These are phyloP conservation scores for Neurospora sp. DNA, from an alignment of 495 filamentous ascomycete genomes.

Conservation along the genomic window DNA sequence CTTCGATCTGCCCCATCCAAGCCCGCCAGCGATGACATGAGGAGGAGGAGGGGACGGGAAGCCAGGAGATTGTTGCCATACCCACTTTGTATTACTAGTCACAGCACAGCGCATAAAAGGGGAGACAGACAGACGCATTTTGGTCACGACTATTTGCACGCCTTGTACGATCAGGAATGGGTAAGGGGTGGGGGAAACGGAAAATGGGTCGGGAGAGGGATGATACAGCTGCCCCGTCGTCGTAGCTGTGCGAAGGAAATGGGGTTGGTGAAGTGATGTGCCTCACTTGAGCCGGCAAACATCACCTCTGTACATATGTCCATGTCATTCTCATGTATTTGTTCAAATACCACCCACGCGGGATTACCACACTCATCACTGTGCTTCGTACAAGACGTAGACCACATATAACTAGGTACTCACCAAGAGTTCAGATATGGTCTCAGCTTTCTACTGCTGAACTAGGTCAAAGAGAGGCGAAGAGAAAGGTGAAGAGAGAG, in stretches of 20 bases:
- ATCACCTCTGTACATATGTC: neutral
- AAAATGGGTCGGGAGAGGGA: neutral
- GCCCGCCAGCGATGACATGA: neutral
- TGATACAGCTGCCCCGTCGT: too few relatives aligned
- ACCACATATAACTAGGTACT: too few relatives aligned
- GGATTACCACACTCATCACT: too few relatives aligned
- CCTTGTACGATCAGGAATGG: neutral
- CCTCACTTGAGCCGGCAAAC: neutral
- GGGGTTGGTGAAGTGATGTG: neutral
- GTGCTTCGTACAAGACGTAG: too few relatives aligned
- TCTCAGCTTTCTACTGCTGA: too few relatives aligned
- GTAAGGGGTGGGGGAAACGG: neutral
- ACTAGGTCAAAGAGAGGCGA: too few relatives aligned
- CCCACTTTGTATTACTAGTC: conserved; percentile 1
- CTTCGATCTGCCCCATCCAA: neutral
- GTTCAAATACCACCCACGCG: neutral
- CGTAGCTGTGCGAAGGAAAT: too few relatives aligned
- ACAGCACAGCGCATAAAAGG: neutral
- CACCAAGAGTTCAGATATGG: too few relatives aligned
- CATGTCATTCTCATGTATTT: neutral
- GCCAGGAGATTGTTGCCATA: neutral
- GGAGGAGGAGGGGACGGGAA: neutral
- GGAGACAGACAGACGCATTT: neutral
- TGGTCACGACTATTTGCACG: neutral
- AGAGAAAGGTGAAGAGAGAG: neutral